phyloP scores from a whole-genome alignment of 495 filamentous ascomycete species.

The Durotheca rogersii region DNA sequence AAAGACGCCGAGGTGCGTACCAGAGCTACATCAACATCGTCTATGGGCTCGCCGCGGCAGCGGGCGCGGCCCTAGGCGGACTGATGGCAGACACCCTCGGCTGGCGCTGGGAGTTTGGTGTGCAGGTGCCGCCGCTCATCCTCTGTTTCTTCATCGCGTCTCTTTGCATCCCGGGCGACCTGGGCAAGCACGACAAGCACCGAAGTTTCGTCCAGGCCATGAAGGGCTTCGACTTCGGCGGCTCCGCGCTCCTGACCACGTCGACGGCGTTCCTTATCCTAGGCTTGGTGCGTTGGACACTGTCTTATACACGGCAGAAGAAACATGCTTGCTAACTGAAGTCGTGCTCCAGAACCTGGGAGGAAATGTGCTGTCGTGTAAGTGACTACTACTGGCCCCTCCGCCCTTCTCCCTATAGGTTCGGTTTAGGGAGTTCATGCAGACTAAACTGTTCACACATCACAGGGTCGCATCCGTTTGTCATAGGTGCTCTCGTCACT shows the following conservation, averaged over 20 bases:
- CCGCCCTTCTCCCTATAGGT: no score
- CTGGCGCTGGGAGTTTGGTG: conserved; percentile 67
- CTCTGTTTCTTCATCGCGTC: conserved; percentile 58
- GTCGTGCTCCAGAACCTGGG: conserved; percentile 60
- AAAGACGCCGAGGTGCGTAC: conserved; percentile 61
- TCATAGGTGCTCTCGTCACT: conserved; percentile 61
- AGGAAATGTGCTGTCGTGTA: conserved; percentile 69
- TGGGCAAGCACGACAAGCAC: conserved; percentile 58
- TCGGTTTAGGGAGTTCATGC: background rate
- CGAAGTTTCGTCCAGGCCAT: conserved; percentile 58
- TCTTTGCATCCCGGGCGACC: conserved; percentile 58
- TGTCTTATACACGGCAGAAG: background rate
- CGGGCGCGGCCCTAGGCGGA: conserved; percentile 72
- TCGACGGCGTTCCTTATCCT: conserved; percentile 69
- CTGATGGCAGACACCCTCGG: conserved; percentile 71
- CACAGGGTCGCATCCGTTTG: conserved; percentile 67
- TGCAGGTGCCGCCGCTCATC: conserved; percentile 67
- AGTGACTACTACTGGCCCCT: conserved; percentile 5
- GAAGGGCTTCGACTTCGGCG: conserved; percentile 65
- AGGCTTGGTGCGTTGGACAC: conserved; percentile 53
- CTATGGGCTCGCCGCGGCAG: conserved; percentile 60
- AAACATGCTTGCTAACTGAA: conserved; percentile 27
- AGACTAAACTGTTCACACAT: no score
- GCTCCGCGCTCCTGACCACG: conserved; percentile 63
- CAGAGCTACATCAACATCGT: conserved; percentile 76